A percentile compares a stretch with the other conserved stretches of the same genome.
phyloP scores from a whole-genome alignment of 768 basidiomycete genomes.

The Collybiopsis luxurians region DNA sequence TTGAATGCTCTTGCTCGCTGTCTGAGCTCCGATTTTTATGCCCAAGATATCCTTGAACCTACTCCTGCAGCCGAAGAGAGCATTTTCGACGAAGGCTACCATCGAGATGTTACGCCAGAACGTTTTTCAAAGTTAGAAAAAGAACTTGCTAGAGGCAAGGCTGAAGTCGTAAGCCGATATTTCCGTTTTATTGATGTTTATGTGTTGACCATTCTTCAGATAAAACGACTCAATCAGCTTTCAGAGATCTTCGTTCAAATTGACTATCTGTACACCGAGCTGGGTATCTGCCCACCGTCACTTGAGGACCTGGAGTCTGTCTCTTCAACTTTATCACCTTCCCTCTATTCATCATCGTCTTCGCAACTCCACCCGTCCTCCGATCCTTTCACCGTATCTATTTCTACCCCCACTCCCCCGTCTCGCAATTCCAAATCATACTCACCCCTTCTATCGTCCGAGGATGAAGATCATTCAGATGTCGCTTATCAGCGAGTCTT shows the following conservation, averaged over 20 bases:
- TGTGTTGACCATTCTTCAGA: constrained; percentile 32
- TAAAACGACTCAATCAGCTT: constrained; percentile 65
- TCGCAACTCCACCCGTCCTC: constrained; percentile 22
- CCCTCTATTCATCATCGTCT: constrained; percentile 28
- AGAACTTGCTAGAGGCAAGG: constrained; percentile 80
- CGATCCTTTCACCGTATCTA: constrained; percentile 36
- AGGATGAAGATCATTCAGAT: constrained; percentile 30
- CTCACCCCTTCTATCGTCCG: constrained; percentile 35
- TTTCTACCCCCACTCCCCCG: constrained; percentile 44
- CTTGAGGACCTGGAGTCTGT: constrained; percentile 39
- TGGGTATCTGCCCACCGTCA: constrained; percentile 68
- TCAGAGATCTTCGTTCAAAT: constrained; percentile 68
- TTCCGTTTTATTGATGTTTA: neutral
- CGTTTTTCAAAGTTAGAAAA: constrained; percentile 79
- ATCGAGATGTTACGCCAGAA: constrained; percentile 76
- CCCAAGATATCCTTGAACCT: constrained; percentile 52
- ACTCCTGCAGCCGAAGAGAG: constrained; percentile 38
- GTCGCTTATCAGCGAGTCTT: constrained; percentile 57
- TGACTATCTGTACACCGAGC: constrained; percentile 79
- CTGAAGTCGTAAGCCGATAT: constrained; percentile 69
- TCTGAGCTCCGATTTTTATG: constrained; percentile 58
- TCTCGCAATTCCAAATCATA: constrained; percentile 38
- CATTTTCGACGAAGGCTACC: constrained; percentile 30
- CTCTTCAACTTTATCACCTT: constrained; percentile 22
- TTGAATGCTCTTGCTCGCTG: constrained; percentile 57